A percentile compares a stretch with the other conserved stretches of the same genome.
phyloP scores from a whole-genome alignment of 1,284 basidiomycete genomes.

The Naganishia albida region DNA sequence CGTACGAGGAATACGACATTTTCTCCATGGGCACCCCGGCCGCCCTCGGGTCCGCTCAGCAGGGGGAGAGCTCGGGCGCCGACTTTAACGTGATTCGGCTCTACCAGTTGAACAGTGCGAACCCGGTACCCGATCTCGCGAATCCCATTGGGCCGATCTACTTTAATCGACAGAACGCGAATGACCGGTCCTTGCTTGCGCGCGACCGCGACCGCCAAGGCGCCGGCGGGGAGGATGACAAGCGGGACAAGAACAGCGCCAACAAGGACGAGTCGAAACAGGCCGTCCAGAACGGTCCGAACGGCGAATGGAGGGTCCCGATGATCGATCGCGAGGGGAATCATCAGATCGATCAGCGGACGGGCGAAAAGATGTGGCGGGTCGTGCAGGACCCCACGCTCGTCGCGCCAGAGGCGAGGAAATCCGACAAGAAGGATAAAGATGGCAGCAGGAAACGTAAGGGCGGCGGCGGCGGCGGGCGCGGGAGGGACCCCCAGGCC shows the following conservation, averaged over 20 bases:
- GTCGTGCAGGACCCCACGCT: slow-evolving; percentile 28
- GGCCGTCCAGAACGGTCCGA: slow-evolving; percentile 23
- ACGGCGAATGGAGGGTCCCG: slow-evolving; percentile 26
- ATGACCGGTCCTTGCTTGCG: slow-evolving; percentile 11
- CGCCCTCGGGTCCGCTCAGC: neutral
- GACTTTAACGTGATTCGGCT: slow-evolving; percentile 23
- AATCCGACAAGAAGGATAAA: neutral
- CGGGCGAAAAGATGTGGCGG: slow-evolving; percentile 29
- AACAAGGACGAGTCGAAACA: slow-evolving; percentile 10
- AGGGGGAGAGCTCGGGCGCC: neutral
- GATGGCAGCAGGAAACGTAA: neutral
- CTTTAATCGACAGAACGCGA: slow-evolving; percentile 26
- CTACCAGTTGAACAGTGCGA: slow-evolving; percentile 21
- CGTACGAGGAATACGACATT: slow-evolving; percentile 26
- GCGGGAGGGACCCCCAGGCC: slow-evolving; percentile 5
- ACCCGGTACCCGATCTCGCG: slow-evolving; percentile 10
- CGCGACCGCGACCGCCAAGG: slow-evolving; percentile 3
- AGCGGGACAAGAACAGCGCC: neutral
- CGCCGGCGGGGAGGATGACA: too few relatives aligned
- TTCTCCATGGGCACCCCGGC: slow-evolving; percentile 16
- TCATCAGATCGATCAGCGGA: slow-evolving; percentile 23
- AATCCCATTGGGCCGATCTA: slow-evolving; percentile 4
- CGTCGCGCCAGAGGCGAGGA: slow-evolving; percentile 27
- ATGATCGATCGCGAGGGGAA: slow-evolving; percentile 18
- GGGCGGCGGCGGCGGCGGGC: slow-evolving; percentile 15